Evolutionary conservation across 768 basidiomycete genomes (phyloP).

Genomic region (Tylopilus cervinicoccineus): DNA sequence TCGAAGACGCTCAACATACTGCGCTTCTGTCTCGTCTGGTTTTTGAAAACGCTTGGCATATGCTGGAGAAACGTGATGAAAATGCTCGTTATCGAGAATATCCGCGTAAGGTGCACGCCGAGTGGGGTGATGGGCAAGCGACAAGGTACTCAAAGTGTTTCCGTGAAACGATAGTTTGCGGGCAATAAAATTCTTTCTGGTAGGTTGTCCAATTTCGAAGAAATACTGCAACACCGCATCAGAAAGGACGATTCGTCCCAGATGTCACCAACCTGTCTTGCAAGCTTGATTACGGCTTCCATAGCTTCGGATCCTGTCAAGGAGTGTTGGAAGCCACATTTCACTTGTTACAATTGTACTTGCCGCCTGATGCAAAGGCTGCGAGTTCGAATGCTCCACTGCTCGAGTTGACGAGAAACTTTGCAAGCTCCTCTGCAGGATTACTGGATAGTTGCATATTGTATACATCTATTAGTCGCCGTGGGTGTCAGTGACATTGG

Average conservation of each 20-base stretch:
- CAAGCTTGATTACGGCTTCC: conserved; percentile 82
- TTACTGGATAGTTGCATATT: conserved; percentile 80
- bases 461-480: conserved; percentile 61
- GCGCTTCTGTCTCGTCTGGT: conserved; percentile 65
- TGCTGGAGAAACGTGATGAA: conserved; percentile 86
- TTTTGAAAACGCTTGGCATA: conserved; percentile 77
- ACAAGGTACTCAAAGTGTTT: conserved; percentile 70
- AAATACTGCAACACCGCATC: conserved; percentile 50
- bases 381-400: conserved; percentile 70
- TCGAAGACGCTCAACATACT: conserved; percentile 74
- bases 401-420: conserved; percentile 57
- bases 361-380: conserved; percentile 76
- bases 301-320: conserved; percentile 79
- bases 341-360: conserved; percentile 6
- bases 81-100: conserved; percentile 60
- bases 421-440: conserved; percentile 78
- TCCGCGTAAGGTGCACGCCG: conserved; percentile 67
- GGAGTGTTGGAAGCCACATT: background rate
- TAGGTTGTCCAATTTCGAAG: conserved; percentile 60
- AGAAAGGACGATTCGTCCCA: background rate
- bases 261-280: conserved; percentile 55
- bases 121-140: conserved; percentile 60
- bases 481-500: background rate
- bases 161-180: conserved; percentile 81
- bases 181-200: conserved; percentile 76